phyloP scores from a whole-genome alignment of 768 basidiomycete species.

The Russula abietina region DNA sequence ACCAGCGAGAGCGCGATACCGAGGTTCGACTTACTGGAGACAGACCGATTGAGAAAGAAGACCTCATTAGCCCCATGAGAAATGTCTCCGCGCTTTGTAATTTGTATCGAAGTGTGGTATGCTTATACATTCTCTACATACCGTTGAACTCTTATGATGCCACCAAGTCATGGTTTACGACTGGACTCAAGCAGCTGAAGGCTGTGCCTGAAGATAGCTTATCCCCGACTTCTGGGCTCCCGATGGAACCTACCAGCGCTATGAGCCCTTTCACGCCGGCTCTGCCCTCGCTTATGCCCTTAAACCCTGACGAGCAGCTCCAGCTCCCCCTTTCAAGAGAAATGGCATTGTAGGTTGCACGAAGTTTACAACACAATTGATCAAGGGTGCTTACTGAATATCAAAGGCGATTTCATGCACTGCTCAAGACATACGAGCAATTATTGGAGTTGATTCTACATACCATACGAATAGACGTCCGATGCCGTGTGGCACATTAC shows the following conservation, averaged over 20 bases:
- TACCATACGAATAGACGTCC: constrained; percentile 81
- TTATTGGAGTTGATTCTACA: constrained; percentile 81
- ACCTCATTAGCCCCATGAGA: constrained; percentile 65
- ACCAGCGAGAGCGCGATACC: constrained; percentile 71
- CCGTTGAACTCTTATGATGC: constrained; percentile 9
- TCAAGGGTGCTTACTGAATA: constrained; percentile 41
- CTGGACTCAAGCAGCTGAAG: constrained; percentile 63
- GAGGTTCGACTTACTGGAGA: constrained; percentile 64
- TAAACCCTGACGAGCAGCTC: constrained; percentile 43
- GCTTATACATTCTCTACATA: constrained; percentile 29
- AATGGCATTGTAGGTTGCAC: constrained; percentile 82
- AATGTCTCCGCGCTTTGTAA: constrained; percentile 71
- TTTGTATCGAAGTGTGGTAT: constrained; percentile 81
- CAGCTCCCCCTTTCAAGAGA: constrained; percentile 76
- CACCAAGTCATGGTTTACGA: constrained; percentile 76
- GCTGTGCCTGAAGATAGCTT: constrained; percentile 48
- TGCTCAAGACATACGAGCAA: constrained; percentile 87
- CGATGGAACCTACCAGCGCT: constrained; percentile 47
- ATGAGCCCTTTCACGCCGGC: constrained; percentile 39
- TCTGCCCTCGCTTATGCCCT: constrained; percentile 38
- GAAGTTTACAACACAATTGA: constrained; percentile 52
- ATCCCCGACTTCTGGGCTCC: constrained; percentile 47
- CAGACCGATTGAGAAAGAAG: constrained; percentile 46
- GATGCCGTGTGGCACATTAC: constrained; percentile 78
- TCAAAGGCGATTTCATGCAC: constrained; percentile 80